phyloP scores from a whole-genome alignment of 306 rosid genomes.

The Cucurbita pepo region DNA sequence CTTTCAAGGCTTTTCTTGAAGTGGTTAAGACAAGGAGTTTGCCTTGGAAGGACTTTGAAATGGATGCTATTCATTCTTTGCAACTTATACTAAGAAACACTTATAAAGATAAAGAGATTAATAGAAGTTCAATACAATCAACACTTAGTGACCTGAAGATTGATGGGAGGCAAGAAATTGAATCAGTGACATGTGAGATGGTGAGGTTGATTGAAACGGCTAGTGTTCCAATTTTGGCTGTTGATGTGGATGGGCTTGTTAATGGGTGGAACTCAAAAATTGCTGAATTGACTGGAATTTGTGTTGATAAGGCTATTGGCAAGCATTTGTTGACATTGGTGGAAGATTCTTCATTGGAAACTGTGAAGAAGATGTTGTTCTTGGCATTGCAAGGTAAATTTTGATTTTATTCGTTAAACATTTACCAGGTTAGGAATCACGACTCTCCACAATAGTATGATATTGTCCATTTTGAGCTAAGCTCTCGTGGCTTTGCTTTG shows the following conservation, averaged over 20 bases:
- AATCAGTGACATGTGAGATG: not conserved
- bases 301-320: not conserved
- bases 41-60: constrained; percentile 65
- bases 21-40: constrained; percentile 25
- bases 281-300: constrained; percentile 17
- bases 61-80: constrained; percentile 59
- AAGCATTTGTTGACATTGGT: not conserved
- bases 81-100: constrained; percentile 57
- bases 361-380: not conserved
- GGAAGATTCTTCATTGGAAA: not conserved
- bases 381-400: not conserved
- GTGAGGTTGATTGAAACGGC: not conserved
- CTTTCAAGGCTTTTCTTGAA: not conserved
- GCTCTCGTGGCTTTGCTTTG: too few species aligned
- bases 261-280: constrained; percentile 70
- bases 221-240: not conserved
- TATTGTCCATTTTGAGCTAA: too few species aligned
- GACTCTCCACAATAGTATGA: too few species aligned
- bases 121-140: constrained; percentile 9
- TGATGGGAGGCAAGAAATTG: constrained; percentile 5
- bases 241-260: constrained; percentile 18
- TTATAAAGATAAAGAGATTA: constrained; percentile 17
- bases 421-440: too few species aligned
- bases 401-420: not conserved
- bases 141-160: constrained; percentile 13